Percentiles rank a stretch among this genome's conserved stretches.
phyloP scores from a whole-genome alignment of 1,284 basidiomycete species.

The Malassezia dermatis region DNA sequence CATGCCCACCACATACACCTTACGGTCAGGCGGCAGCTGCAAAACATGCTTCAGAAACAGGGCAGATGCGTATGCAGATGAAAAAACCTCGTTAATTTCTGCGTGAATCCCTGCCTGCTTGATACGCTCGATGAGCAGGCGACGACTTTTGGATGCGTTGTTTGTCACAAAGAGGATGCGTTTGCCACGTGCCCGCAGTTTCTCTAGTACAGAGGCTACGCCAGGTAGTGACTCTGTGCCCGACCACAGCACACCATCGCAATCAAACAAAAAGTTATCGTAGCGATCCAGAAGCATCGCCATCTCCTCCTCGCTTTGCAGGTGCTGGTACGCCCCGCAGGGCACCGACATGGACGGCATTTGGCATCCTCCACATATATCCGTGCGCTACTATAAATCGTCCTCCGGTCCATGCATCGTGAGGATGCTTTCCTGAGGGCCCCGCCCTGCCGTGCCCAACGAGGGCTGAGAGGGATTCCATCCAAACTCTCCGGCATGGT shows the following conservation, averaged over 20 bases:
- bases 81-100: slow-evolving; percentile 79
- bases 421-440: slow-evolving; percentile 10
- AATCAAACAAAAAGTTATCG: slow-evolving; percentile 54
- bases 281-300: slow-evolving; percentile 28
- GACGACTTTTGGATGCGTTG: slow-evolving; percentile 88
- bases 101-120: slow-evolving; percentile 76
- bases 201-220: slow-evolving; percentile 48
- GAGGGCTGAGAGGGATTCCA: slow-evolving; percentile 5
- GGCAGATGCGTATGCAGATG: slow-evolving; percentile 85
- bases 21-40: slow-evolving; percentile 78
- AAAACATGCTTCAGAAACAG: slow-evolving; percentile 82
- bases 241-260: slow-evolving; percentile 76
- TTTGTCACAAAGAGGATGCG: slow-evolving; percentile 89
- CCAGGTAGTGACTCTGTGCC: slow-evolving; percentile 55
- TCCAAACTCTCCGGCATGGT: slow-evolving; percentile 10
- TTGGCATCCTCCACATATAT: not conserved
- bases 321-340: slow-evolving; percentile 21
- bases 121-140: slow-evolving; percentile 79
- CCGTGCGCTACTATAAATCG: slow-evolving; percentile 4
- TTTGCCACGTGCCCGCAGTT: slow-evolving; percentile 58
- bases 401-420: slow-evolving; percentile 12
- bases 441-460: not conserved
- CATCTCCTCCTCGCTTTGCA: slow-evolving; percentile 22
- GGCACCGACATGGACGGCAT: not conserved
- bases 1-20: slow-evolving; percentile 92